These are phyloP conservation scores for Stipa capillata DNA, from an alignment of 176 grass and related monocot genomes.

Conservation along the genomic window DNA sequence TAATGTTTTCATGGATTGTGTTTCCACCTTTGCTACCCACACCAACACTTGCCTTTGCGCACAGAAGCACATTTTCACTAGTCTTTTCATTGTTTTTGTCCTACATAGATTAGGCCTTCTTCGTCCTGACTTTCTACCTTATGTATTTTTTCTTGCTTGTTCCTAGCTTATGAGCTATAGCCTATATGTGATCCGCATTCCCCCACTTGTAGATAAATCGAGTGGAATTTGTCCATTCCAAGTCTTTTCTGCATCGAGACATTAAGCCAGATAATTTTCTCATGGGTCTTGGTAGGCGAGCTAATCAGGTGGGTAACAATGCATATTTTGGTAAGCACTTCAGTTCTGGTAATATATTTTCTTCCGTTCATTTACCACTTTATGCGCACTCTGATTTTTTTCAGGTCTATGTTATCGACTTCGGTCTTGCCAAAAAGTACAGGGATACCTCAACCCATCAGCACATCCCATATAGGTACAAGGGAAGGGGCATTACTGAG, in stretches of 20 bases:
- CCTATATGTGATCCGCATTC: conserved; percentile 18
- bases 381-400: neutral
- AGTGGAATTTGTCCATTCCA: conserved; percentile 89
- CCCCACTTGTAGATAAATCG: conserved; percentile 68
- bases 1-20: neutral
- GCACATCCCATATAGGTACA: conserved; percentile 89
- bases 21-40: neutral
- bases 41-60: neutral
- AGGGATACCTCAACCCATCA: conserved; percentile 83
- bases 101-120: neutral
- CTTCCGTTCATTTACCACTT: conserved; percentile 20
- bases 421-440: conserved; percentile 96
- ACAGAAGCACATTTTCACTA: neutral
- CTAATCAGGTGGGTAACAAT: conserved; percentile 65
- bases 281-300: conserved; percentile 86
- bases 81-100: neutral
- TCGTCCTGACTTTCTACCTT: neutral
- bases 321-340: neutral
- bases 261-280: conserved; percentile 99
- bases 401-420: conserved; percentile 96
- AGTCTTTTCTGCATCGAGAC: conserved; percentile 94
- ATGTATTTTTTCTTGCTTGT: neutral
- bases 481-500: conserved; percentile 8
- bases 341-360: neutral
- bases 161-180: conserved; percentile 21